Conservation (phyloP, 2,329 filamentous ascomycete species). For the Bimuria novae-zelandiae region DNA sequence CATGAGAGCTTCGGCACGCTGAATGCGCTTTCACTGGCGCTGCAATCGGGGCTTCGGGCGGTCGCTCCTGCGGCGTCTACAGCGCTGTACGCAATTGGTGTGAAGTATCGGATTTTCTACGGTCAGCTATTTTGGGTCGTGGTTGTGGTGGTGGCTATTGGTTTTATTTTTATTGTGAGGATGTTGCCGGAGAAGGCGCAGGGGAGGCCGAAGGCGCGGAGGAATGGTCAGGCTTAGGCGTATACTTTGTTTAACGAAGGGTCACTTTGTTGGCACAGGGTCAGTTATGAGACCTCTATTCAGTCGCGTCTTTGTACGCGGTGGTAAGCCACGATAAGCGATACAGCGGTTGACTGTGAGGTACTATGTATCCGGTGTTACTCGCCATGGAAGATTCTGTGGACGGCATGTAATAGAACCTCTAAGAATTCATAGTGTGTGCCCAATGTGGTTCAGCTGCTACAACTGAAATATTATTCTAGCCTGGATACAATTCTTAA, state of each 20-base stretch:
- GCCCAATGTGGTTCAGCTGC: too few species aligned
- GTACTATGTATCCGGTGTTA: too few species aligned
- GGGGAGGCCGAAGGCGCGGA: slow-evolving; percentile 7
- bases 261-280: too few species aligned
- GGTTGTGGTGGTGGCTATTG: slow-evolving; percentile 44
- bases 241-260: background rate
- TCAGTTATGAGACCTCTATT: too few species aligned
- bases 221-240: background rate
- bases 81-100: slow-evolving; percentile 70
- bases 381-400: too few species aligned
- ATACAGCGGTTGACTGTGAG: too few species aligned
- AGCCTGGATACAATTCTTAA: too few species aligned
- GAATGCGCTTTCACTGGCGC: slow-evolving; percentile 70
- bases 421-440: too few species aligned
- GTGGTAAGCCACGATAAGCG: too few species aligned
- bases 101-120: slow-evolving; percentile 62
- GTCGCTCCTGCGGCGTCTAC: slow-evolving; percentile 69
- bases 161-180: slow-evolving; percentile 5
- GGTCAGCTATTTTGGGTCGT: slow-evolving; percentile 72
- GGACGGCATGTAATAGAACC: too few species aligned
- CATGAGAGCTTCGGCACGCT: slow-evolving; percentile 69
- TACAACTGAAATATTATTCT: too few species aligned
- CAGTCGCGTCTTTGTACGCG: too few species aligned
- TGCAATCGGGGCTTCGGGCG: slow-evolving; percentile 65
- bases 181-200: slow-evolving; percentile 19